Evolutionary conservation across 768 basidiomycete genomes (phyloP).

Genomic region (Hydnomerulius pinastri): DNA sequence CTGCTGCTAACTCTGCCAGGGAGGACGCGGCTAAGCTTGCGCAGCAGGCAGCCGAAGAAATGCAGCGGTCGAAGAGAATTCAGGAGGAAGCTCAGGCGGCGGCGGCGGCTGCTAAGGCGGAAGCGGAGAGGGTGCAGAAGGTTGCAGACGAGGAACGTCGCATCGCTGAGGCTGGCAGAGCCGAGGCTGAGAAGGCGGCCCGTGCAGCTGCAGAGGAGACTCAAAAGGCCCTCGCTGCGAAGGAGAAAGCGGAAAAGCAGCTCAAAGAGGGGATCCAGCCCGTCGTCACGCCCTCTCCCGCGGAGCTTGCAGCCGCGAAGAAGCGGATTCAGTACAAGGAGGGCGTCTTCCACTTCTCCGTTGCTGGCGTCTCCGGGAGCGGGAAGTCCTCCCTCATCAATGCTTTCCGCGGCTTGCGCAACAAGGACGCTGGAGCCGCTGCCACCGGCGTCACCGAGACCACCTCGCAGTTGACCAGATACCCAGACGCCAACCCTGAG

Average conservation of each 20-base stretch:
- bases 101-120: background rate
- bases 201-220: slow-evolving; percentile 24
- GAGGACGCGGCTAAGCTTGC: slow-evolving; percentile 9
- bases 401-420: slow-evolving; percentile 33
- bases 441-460: slow-evolving; percentile 36
- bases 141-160: slow-evolving; percentile 14
- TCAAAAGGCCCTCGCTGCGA: slow-evolving; percentile 19
- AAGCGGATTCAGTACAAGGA: slow-evolving; percentile 28
- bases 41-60: too few relatives aligned
- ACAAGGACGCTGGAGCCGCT: slow-evolving; percentile 29
- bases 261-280: slow-evolving; percentile 31
- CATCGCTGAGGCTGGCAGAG: slow-evolving; percentile 12
- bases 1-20: slow-evolving; percentile 1
- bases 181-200: slow-evolving; percentile 27
- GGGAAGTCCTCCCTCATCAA: slow-evolving; percentile 36
- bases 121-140: slow-evolving; percentile 23
- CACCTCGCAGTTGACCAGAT: slow-evolving; percentile 31
- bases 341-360: slow-evolving; percentile 29
- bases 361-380: slow-evolving; percentile 32
- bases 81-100: too few relatives aligned
- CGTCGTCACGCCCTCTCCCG: slow-evolving; percentile 29
- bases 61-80: too few relatives aligned
- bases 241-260: slow-evolving; percentile 22
- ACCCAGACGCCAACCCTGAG: slow-evolving; percentile 25
- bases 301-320: slow-evolving; percentile 27